Conservation (phyloP, 2,329 filamentous ascomycete genomes). For the Hymenoscyphus scutula region DNA sequence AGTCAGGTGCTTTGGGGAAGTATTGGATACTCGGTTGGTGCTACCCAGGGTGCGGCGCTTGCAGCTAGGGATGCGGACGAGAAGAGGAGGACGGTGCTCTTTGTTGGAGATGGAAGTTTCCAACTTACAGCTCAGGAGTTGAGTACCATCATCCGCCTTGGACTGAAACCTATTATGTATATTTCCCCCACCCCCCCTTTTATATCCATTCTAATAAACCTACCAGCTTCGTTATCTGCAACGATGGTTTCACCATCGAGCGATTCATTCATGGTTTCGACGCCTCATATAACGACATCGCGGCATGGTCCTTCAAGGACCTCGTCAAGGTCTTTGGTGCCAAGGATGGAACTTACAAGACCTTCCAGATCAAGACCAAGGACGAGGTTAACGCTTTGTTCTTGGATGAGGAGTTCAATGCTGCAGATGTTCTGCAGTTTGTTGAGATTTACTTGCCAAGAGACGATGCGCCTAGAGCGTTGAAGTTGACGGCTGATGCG, state of each 20-base stretch:
- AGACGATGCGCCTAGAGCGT: conserved; percentile 69
- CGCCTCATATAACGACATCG: conserved; percentile 77
- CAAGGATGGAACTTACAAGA: conserved; percentile 53
- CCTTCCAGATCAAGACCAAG: conserved; percentile 67
- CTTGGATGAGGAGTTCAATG: conserved; percentile 60
- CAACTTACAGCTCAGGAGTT: conserved; percentile 83
- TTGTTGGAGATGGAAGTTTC: conserved; percentile 86
- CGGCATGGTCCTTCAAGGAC: conserved; percentile 69
- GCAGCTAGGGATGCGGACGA: conserved; percentile 64
- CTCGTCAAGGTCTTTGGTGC: conserved; percentile 68
- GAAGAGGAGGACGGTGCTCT: conserved; percentile 69
- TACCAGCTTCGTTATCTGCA: conserved; percentile 73
- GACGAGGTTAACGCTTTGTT: conserved; percentile 66
- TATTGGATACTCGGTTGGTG: conserved; percentile 64
- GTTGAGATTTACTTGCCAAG: conserved; percentile 81
- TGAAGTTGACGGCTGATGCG: conserved; percentile 69
- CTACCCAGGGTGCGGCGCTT: conserved; percentile 67
- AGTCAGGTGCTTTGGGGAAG: conserved; percentile 74
- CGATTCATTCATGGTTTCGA: conserved; percentile 83
- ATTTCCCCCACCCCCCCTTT: conserved; percentile 31
- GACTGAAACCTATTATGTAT: conserved; percentile 73
- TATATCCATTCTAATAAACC: neutral
- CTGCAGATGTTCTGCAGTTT: conserved; percentile 58
- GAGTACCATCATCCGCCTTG: conserved; percentile 76
- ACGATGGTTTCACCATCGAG: conserved; percentile 87